Evolutionary conservation across 148 eudicot species (phyloP).

Genomic region (Suaeda aralocaspica): DNA sequence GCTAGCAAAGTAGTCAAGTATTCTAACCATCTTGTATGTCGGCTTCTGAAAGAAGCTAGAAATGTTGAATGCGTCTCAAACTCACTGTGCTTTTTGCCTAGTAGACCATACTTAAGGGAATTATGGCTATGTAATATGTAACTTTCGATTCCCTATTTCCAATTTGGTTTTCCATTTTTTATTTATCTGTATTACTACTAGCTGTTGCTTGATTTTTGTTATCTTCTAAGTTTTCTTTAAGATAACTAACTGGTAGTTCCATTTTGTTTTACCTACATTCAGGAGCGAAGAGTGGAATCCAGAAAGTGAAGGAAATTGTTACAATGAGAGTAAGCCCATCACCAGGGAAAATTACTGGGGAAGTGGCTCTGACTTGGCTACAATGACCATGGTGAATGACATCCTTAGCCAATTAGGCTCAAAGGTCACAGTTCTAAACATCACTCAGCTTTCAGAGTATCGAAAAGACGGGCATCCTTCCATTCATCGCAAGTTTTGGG

Average conservation of each 20-base stretch:
- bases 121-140: too few species aligned
- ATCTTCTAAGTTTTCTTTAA: not conserved
- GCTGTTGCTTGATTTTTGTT: not conserved
- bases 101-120: too few species aligned
- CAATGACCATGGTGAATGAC: conserved; percentile 75
- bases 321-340: conserved; percentile 61
- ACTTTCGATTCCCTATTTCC: too few species aligned
- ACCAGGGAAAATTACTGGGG: conserved; percentile 63
- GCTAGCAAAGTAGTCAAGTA: too few species aligned
- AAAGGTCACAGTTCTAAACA: conserved; percentile 73
- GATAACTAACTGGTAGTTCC: not conserved
- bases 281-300: conserved; percentile 88
- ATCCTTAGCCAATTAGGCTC: conserved; percentile 53
- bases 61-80: too few species aligned
- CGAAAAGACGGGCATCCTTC: conserved; percentile 93
- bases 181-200: too few species aligned
- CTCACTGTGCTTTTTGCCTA: too few species aligned
- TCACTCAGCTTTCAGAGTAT: conserved; percentile 89
- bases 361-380: conserved; percentile 74
- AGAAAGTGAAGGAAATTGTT: conserved; percentile 78
- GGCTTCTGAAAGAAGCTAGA: too few species aligned
- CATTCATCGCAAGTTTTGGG: conserved; percentile 98
- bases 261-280: conserved; percentile 4
- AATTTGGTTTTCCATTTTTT: not conserved
- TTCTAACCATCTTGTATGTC: too few species aligned